Evolutionary conservation across 2,329 filamentous ascomycete genomes (phyloP).

Genomic region (Raffaelea ambrosiae): DNA sequence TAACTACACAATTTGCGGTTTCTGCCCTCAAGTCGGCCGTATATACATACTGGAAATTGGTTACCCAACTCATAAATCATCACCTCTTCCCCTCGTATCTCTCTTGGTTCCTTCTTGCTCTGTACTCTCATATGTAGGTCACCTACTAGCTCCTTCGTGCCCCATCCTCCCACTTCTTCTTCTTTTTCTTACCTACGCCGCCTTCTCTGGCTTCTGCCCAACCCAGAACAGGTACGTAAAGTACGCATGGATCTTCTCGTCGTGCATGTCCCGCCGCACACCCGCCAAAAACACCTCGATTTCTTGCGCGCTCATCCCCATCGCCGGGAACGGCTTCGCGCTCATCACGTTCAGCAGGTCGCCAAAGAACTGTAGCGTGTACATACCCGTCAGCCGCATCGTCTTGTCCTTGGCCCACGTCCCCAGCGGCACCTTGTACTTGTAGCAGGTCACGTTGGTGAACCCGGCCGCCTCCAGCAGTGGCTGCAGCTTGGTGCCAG

Average conservation of each 20-base stretch:
- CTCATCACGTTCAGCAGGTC: slow-evolving; percentile 29
- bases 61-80: too few species aligned
- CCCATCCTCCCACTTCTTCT: too few species aligned
- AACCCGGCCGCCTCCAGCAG: slow-evolving; percentile 32
- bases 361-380: slow-evolving; percentile 28
- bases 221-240: slow-evolving; percentile 30
- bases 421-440: slow-evolving; percentile 35
- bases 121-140: too few species aligned
- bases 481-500: slow-evolving; percentile 24
- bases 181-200: too few species aligned
- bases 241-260: slow-evolving; percentile 28
- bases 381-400: slow-evolving; percentile 29
- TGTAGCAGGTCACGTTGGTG: slow-evolving; percentile 27
- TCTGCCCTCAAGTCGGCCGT: too few species aligned
- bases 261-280: slow-evolving; percentile 25
- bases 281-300: slow-evolving; percentile 15
- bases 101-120: too few species aligned
- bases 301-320: background rate
- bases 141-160: too few species aligned
- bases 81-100: too few species aligned
- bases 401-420: slow-evolving; percentile 32
- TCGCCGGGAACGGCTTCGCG: slow-evolving; percentile 30
- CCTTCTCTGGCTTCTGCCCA: slow-evolving; percentile 28
- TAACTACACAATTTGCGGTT: too few species aligned
- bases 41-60: too few species aligned